Conservation (phyloP, 1,139 yeast genomes). For the Magnusiomyces clavatus region DNA sequence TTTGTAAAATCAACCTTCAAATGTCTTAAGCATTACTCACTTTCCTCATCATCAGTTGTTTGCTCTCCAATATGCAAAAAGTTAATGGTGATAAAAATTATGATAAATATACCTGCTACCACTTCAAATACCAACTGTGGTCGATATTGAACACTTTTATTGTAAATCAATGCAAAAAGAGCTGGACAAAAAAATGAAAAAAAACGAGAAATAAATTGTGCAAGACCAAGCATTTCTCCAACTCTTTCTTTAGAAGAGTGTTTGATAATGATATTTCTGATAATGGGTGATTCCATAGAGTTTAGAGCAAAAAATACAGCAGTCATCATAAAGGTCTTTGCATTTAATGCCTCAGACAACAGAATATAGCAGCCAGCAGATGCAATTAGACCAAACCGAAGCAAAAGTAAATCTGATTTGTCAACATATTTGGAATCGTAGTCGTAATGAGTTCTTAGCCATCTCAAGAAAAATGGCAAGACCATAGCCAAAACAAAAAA, state of each 20-base stretch:
- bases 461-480: slow-evolving; percentile 39
- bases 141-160: slow-evolving; percentile 23
- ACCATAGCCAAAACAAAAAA: slow-evolving; percentile 37
- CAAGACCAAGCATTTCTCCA: slow-evolving; percentile 31
- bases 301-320: slow-evolving; percentile 39
- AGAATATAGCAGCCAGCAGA: slow-evolving; percentile 41
- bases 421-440: slow-evolving; percentile 37
- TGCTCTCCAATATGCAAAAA: slow-evolving; percentile 12
- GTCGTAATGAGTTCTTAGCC: slow-evolving; percentile 29
- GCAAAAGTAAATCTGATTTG: slow-evolving; percentile 43
- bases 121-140: slow-evolving; percentile 27
- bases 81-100: slow-evolving; percentile 16
- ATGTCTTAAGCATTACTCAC: not conserved
- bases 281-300: slow-evolving; percentile 33
- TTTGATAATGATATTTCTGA: slow-evolving; percentile 45
- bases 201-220: slow-evolving; percentile 25
- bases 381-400: slow-evolving; percentile 34
- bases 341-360: slow-evolving; percentile 31
- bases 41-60: slow-evolving; percentile 2
- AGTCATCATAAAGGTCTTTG: slow-evolving; percentile 36
- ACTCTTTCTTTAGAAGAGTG: slow-evolving; percentile 34
- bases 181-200: slow-evolving; percentile 26
- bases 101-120: slow-evolving; percentile 17
- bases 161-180: slow-evolving; percentile 25
- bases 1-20: too few species aligned